These are phyloP conservation scores for Omphalotus olearius DNA, from an alignment of 1,284 basidiomycete genomes.

Conservation along the genomic window DNA sequence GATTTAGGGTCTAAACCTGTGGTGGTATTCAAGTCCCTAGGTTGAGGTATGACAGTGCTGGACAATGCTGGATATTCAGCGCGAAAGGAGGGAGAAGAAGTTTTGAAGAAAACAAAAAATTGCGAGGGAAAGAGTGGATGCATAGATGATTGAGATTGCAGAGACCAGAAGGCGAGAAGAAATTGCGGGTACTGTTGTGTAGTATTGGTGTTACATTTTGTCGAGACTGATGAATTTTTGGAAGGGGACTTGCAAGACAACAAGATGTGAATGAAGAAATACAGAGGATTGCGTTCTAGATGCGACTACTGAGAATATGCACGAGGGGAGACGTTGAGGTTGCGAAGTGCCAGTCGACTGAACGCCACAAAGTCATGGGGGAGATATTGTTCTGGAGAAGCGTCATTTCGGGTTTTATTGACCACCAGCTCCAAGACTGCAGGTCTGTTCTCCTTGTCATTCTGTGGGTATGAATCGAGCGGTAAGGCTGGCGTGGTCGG, in stretches of 20 bases:
- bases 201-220: slow-evolving; percentile 77
- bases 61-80: slow-evolving; percentile 31
- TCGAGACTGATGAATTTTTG: slow-evolving; percentile 40
- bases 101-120: slow-evolving; percentile 40
- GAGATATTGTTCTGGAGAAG: slow-evolving; percentile 67
- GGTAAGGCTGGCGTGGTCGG: slow-evolving; percentile 60
- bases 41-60: slow-evolving; percentile 27
- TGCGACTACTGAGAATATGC: slow-evolving; percentile 48
- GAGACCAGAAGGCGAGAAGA: slow-evolving; percentile 56
- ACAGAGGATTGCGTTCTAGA: slow-evolving; percentile 13
- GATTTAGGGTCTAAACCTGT: slow-evolving; percentile 3
- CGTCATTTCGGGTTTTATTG: slow-evolving; percentile 65
- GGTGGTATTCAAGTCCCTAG: background rate
- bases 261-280: slow-evolving; percentile 11
- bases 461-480: slow-evolving; percentile 55
- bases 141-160: slow-evolving; percentile 70
- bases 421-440: slow-evolving; percentile 64
- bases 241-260: slow-evolving; percentile 28
- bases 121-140: slow-evolving; percentile 68
- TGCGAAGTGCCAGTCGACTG: slow-evolving; percentile 70
- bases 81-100: slow-evolving; percentile 25
- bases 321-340: slow-evolving; percentile 51
- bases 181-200: slow-evolving; percentile 51
- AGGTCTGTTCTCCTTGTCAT: slow-evolving; percentile 79
- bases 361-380: slow-evolving; percentile 76